Evolutionary conservation across 2,329 filamentous ascomycete genomes (phyloP).

Genomic region (Monosporascus sp.): DNA sequence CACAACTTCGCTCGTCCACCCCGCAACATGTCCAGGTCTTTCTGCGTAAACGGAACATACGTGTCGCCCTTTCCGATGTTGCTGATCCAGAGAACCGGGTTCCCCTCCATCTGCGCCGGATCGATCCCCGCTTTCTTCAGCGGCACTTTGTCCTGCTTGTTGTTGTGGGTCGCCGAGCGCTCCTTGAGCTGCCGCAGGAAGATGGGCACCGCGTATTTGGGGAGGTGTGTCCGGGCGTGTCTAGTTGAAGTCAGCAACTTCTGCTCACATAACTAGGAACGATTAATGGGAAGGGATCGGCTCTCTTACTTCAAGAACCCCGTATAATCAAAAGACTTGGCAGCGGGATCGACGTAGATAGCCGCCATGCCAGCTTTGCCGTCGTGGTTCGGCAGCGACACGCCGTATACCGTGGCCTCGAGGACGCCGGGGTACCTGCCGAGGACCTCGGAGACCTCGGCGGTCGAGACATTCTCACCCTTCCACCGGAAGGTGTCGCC

Average conservation of each 20-base stretch:
- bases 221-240: conserved; percentile 54
- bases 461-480: conserved; percentile 61
- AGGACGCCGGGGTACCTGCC: conserved; percentile 52
- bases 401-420: conserved; percentile 68
- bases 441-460: conserved; percentile 61
- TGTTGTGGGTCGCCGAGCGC: conserved; percentile 63
- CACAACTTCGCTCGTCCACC: conserved; percentile 40
- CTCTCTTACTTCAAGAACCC: conserved; percentile 45
- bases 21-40: conserved; percentile 52
- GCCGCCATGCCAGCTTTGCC: conserved; percentile 62
- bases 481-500: conserved; percentile 76
- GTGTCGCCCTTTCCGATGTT: conserved; percentile 45
- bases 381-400: conserved; percentile 59
- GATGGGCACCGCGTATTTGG: conserved; percentile 69
- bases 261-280: background rate
- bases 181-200: conserved; percentile 60
- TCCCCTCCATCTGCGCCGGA: conserved; percentile 39
- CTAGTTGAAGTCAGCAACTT: conserved; percentile 15
- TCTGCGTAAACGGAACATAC: conserved; percentile 53
- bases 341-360: conserved; percentile 47
- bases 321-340: conserved; percentile 51
- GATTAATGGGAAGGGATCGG: background rate
- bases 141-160: conserved; percentile 75
- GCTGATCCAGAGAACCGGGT: conserved; percentile 51
- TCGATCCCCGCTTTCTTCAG: conserved; percentile 63